A percentile compares a stretch with the other conserved stretches of the same genome.
Evolutionary conservation across 345 rosid species (phyloP).

Genomic region (Conringia planisiliqua): DNA sequence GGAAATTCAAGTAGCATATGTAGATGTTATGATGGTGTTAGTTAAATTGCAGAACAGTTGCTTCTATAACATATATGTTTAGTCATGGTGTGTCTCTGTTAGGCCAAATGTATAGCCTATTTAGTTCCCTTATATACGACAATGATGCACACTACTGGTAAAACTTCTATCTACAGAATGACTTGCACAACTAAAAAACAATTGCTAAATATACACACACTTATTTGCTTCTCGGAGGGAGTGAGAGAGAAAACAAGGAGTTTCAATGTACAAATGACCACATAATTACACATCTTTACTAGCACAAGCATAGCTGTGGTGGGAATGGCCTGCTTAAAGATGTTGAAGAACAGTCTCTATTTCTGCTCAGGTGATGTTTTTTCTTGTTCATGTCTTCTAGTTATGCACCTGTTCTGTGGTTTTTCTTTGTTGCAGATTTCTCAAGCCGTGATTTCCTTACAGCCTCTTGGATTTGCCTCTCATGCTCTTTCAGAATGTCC

Average conservation of each 20-base stretch:
- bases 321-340: not conserved
- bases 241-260: conserved; percentile 1
- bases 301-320: conserved; percentile 3
- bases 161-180: conserved; percentile 14
- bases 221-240: not conserved
- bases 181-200: conserved; percentile 14
- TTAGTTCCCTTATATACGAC: conserved; percentile 10
- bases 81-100: conserved; percentile 13
- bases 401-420: conserved; percentile 19
- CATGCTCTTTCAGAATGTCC: conserved; percentile 82
- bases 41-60: not conserved
- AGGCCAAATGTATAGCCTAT: conserved; percentile 41
- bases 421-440: conserved; percentile 48
- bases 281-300: conserved; percentile 16
- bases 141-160: not conserved
- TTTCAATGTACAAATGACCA: conserved; percentile 17
- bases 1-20: conserved; percentile 78
- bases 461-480: conserved; percentile 89
- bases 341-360: not conserved
- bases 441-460: conserved; percentile 76
- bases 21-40: conserved; percentile 27
- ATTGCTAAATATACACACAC: conserved; percentile 22
- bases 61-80: not conserved
- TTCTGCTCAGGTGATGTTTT: not conserved
- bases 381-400: not conserved